These are phyloP conservation scores for Zalerion maritima DNA, from an alignment of 495 filamentous ascomycete species.

Conservation along the genomic window DNA sequence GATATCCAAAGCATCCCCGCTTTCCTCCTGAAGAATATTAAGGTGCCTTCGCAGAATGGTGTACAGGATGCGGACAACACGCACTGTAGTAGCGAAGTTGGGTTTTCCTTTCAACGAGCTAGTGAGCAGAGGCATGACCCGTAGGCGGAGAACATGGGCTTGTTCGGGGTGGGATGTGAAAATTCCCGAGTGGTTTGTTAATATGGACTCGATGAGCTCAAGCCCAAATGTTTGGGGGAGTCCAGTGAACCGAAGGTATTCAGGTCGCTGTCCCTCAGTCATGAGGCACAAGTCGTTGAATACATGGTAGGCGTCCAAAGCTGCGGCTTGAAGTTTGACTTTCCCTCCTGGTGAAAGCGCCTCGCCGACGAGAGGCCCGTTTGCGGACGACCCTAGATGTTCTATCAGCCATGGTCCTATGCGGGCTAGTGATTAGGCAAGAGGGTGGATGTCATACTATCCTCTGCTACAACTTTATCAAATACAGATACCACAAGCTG, in stretches of 20 bases:
- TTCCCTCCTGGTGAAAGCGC: constrained; percentile 46
- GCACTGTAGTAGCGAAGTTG: constrained; percentile 69
- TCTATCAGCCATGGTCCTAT: constrained; percentile 12
- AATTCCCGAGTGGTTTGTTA: constrained; percentile 69
- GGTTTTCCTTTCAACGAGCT: constrained; percentile 62
- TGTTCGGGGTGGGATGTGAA: constrained; percentile 71
- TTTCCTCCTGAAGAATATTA: constrained; percentile 57
- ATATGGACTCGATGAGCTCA: constrained; percentile 78
- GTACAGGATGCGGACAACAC: constrained; percentile 67
- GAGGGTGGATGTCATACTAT: constrained; percentile 38
- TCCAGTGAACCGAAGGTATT: constrained; percentile 60
- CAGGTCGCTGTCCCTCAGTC: constrained; percentile 66
- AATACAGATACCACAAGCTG: constrained; percentile 86
- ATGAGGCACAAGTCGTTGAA: constrained; percentile 84
- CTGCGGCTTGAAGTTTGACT: constrained; percentile 54
- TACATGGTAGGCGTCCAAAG: constrained; percentile 73
- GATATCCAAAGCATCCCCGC: constrained; percentile 71
- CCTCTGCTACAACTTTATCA: constrained; percentile 75
- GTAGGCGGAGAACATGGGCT: constrained; percentile 57
- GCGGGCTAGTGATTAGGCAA: constrained; percentile 1
- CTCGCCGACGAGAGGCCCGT: constrained; percentile 41
- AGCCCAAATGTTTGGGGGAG: constrained; percentile 71
- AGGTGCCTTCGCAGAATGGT: constrained; percentile 65
- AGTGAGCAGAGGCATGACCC: constrained; percentile 71
- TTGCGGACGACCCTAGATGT: constrained; percentile 26